These are phyloP conservation scores for Solanum hybrid DNA, from an alignment of 305 asterid genomes.

Conservation along the genomic window DNA sequence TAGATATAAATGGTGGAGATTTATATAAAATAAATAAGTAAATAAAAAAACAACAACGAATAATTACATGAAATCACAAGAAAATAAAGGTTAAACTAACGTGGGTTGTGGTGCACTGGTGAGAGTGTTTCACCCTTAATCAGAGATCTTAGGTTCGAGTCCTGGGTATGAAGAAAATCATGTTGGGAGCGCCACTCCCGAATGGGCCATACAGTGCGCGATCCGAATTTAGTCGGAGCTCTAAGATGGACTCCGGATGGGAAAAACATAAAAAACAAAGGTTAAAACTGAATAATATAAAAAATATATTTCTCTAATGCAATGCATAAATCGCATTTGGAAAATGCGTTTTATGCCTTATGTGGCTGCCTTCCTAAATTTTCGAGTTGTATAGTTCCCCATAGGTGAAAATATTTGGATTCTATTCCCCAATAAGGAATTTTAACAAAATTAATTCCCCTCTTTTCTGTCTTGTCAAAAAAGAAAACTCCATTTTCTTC, in stretches of 20 bases:
- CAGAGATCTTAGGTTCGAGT: rapidly evolving
- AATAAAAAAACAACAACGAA: too few relatives aligned
- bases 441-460: neutral
- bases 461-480: neutral
- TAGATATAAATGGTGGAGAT: neutral
- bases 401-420: neutral
- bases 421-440: neutral
- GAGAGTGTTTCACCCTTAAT: neutral
- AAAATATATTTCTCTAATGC: too few relatives aligned
- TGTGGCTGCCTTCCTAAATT: neutral
- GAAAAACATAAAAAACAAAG: neutral
- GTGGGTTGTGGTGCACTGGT: neutral
- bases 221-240: too few relatives aligned
- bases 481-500: conserved; percentile 5
- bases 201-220: neutral
- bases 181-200: neutral
- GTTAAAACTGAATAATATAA: too few relatives aligned
- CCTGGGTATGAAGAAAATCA: neutral
- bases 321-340: neutral
- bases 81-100: too few relatives aligned
- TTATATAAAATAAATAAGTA: neutral
- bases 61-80: neutral
- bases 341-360: neutral
- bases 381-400: neutral
- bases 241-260: rapidly evolving